These are phyloP conservation scores for Rhizomucor pusillus DNA, from an alignment of 371 early-diverging fungal genomes.

Conservation along the genomic window DNA sequence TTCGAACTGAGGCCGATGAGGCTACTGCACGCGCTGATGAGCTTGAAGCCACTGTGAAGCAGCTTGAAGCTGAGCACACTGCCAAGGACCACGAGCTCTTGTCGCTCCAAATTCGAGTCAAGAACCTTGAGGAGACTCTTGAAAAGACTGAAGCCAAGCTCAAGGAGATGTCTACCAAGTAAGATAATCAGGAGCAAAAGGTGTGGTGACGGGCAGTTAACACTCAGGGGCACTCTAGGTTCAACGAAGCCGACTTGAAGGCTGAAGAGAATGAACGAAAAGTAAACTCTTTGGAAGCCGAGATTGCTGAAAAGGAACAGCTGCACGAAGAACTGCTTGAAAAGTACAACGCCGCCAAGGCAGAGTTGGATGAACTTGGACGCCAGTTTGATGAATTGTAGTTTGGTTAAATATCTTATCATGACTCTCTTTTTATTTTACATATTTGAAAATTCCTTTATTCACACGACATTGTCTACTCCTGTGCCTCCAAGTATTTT, in stretches of 20 bases:
- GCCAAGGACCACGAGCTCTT: slow-evolving; percentile 74
- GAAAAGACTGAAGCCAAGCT: slow-evolving; percentile 63
- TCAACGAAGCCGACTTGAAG: slow-evolving; percentile 67
- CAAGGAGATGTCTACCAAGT: slow-evolving; percentile 58
- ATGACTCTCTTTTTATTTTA: neutral
- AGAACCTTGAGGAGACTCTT: slow-evolving; percentile 60
- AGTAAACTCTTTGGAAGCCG: slow-evolving; percentile 60
- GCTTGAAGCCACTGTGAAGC: slow-evolving; percentile 64
- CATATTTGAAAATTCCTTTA: neutral
- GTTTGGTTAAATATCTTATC: neutral
- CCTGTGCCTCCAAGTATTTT: slow-evolving; percentile 39
- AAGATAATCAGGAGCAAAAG: slow-evolving; percentile 21
- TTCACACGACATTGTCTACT: slow-evolving; percentile 42
- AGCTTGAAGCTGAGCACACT: slow-evolving; percentile 56
- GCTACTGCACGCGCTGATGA: slow-evolving; percentile 65
- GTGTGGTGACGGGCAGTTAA: neutral
- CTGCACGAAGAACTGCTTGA: slow-evolving; percentile 59
- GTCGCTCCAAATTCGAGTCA: slow-evolving; percentile 68
- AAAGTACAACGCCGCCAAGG: slow-evolving; percentile 59
- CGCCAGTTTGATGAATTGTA: slow-evolving; percentile 66
- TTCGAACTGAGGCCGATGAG: slow-evolving; percentile 71
- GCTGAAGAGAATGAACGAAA: slow-evolving; percentile 72
- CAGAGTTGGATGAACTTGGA: slow-evolving; percentile 71
- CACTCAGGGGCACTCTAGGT: slow-evolving; percentile 31
- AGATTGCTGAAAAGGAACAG: slow-evolving; percentile 58